Conservation (phyloP, 75 land plant species). For the Azolla pinnata region DNA sequence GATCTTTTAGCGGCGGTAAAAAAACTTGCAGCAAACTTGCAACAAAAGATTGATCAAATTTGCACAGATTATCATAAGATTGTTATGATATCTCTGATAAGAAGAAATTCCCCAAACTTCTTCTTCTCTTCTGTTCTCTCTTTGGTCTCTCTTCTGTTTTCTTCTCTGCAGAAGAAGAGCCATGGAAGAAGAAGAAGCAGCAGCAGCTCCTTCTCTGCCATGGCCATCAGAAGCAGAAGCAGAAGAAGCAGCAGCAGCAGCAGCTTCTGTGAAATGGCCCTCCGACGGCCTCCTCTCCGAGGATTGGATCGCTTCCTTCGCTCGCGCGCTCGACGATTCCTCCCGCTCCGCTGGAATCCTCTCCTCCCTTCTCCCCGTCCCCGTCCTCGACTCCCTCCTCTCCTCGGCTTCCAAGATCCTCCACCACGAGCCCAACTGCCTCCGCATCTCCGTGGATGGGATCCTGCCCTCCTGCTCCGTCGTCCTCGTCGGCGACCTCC, state of each 20-base stretch:
- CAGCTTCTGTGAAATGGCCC: conserved; percentile 52
- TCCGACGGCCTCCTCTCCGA: conserved; percentile 29
- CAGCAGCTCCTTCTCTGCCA: too few species aligned
- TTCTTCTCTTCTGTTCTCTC: too few species aligned
- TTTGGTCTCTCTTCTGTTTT: too few species aligned
- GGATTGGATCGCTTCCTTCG: conserved; percentile 46
- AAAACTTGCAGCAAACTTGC: too few species aligned
- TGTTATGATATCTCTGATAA: too few species aligned
- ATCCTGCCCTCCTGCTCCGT: conserved; percentile 20
- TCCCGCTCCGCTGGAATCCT: conserved; percentile 54
- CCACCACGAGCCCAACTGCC: conserved; percentile 84
- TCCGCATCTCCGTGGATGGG: conserved; percentile 28
- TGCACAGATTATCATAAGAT: too few species aligned
- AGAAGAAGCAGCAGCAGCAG: conserved; percentile 2
- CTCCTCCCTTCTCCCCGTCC: conserved; percentile 55
- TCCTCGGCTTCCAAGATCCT: conserved; percentile 59
- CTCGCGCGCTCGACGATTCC: conserved; percentile 53
- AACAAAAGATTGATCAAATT: too few species aligned
- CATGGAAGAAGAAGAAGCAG: too few species aligned
- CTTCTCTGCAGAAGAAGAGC: too few species aligned
- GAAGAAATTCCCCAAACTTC: too few species aligned
- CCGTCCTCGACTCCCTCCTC: conserved; percentile 41
- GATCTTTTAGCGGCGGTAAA: too few species aligned
- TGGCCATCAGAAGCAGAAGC: too few species aligned
- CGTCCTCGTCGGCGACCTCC: conserved; percentile 87